Evolutionary conservation across 208 protist genomes (phyloP), one percentile per base, ranked within the genome.

Genomic region (Wallacemonas rigidus): DNA sequence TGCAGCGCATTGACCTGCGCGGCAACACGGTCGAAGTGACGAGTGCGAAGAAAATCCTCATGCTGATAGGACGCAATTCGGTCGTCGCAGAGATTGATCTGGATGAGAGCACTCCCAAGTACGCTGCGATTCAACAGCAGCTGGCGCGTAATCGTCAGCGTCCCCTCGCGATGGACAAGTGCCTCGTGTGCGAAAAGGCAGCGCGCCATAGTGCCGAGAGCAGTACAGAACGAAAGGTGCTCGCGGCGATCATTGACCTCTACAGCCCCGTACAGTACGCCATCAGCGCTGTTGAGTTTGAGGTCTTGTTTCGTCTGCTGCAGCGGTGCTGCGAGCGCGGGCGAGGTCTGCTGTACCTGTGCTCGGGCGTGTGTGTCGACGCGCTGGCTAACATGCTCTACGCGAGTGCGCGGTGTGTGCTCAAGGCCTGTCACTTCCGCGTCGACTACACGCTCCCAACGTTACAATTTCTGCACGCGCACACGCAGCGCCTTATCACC

Each of bases 1-100:
- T 96, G 51, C 70, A 85, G 55, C 85, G 83, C 54, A 81, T 96
- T 15, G 92, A 96, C 43, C 62, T 96, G 14, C 89, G 89, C 48
- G 89, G 87, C 9, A 85, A 91, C 69, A 5, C 38, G 0, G 69
- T 96, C 40, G 79, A 73, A 41, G 75, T 92, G 8, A 68, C 69
- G n/a, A 80, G 71, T 4, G 81, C 80, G 17, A 90, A 87, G 62
- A 73, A 80, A 50, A 69, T 96, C 17, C 71, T 93, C 43, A 58
- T 80, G 62, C 79, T 96, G 1, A 79, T 87, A 7, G 45, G 73
- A 6, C 75, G 79, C 51, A 96, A 92, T 68, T 53, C 68, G 1
- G 54, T n/a, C 67, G 71, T 96, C n/a, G 87, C 71, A 4, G 78
- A 88, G 41, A 73, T 96, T 5, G 56, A 85, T 35, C 54, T 96